Evolutionary conservation across 2,329 filamentous ascomycete species (phyloP), one percentile per base, ranked within the genome.

Genomic region (Xylariomycetidae sp.): DNA sequence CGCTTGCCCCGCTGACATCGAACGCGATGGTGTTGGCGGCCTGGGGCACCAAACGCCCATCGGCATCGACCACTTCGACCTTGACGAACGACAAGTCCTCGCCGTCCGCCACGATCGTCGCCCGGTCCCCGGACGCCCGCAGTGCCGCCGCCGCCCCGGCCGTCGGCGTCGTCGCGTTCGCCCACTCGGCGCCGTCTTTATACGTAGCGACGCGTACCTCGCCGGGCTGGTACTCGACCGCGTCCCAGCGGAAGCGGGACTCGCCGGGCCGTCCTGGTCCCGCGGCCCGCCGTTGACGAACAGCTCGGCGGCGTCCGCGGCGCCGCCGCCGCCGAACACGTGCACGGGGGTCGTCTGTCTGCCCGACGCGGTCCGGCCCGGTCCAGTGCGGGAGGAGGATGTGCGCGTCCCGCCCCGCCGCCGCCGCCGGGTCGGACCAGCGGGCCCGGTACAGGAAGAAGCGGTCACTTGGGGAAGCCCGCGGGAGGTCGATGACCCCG

Each of bases 381-480:
- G 58, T 73, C 72, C 72, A 76, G 45, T 75, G 72, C 3, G 72
- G 72, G 0, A 75, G n/a, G n/a, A n/a, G 59, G 13, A 76, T 65
- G 42, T 75, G 70, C 4, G 68, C n/a, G n/a, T n/a, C n/a, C n/a
- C n/a, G n/a, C n/a, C n/a, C n/a, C n/a, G n/a, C n/a, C n/a, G n/a
- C 71, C 52, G 67, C 62, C 2, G 43, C 52, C 0, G 70, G 34
- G n/a, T 69, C 63, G 0, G 70, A 57, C 73, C 72, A 76, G 6
- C 68, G 63, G 0, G 70, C 51, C 44, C 74, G 72, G 39, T 76
- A 76, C 4, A 75, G 46, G 41, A 63, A 74, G 49, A 67, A 76
- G 1, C 72, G 58, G 38, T 76, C 71, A n/a, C 50, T 76, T 76
- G 35, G 59, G 61, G 52, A 76, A 76, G 0, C 72, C 72, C 0